Evolutionary conservation across 208 protist species (phyloP).

Genomic region (Acanthamoeba royreba): DNA sequence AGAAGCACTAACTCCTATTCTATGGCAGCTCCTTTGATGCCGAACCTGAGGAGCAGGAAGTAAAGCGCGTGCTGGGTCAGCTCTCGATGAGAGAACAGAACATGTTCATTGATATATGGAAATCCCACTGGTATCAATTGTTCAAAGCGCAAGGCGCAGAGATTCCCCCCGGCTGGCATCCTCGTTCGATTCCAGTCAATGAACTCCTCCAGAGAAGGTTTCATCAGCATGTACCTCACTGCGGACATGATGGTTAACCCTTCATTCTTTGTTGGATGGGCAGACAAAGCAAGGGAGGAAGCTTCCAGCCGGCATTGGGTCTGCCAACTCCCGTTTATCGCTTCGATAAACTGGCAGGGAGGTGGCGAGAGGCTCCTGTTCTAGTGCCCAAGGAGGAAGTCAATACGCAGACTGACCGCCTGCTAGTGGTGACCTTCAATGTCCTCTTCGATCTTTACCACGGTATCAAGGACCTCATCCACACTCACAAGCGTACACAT

Average conservation of each 20-base stretch:
- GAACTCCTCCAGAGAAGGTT: neutral
- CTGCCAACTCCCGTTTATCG: neutral
- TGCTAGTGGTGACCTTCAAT: constrained; percentile 36
- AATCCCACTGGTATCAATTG: neutral
- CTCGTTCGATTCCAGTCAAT: neutral
- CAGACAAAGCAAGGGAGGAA: neutral
- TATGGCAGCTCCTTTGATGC: neutral
- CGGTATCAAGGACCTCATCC: neutral
- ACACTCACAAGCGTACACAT: neutral
- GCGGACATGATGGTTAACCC: too few relatives aligned
- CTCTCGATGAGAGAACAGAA: neutral
- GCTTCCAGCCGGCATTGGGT: neutral
- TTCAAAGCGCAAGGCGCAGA: neutral
- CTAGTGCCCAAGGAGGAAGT: neutral
- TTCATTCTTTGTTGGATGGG: too few relatives aligned
- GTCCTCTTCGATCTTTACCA: constrained; percentile 10
- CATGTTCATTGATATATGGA: neutral
- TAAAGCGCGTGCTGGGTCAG: neutral
- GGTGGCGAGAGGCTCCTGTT: neutral
- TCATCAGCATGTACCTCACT: too few relatives aligned
- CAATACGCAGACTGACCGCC: neutral
- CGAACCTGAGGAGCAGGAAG: neutral
- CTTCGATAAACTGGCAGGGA: neutral
- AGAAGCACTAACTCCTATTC: too few relatives aligned
- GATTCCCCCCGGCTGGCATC: neutral